These are phyloP conservation scores for Exophiala xenobiotica DNA, from an alignment of 2,329 filamentous ascomycete genomes.

Conservation along the genomic window DNA sequence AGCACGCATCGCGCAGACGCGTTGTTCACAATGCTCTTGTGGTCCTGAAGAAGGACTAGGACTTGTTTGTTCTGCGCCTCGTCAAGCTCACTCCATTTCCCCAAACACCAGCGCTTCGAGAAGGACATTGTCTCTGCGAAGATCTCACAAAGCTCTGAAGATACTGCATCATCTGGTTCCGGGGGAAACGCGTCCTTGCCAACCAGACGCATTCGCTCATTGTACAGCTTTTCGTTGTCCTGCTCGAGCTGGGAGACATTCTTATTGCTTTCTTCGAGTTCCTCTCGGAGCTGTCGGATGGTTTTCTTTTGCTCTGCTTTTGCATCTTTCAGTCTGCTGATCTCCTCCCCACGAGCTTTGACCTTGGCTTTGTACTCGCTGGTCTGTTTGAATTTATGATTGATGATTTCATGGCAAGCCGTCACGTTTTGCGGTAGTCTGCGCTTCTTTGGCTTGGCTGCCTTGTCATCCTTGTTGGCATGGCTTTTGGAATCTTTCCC, in stretches of 20 bases:
- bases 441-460: too few species aligned
- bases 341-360: too few species aligned
- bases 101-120: not conserved
- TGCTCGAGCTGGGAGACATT: not conserved
- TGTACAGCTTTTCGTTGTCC: not conserved
- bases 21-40: not conserved
- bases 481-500: too few species aligned
- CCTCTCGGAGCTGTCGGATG: too few species aligned
- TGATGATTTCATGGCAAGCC: too few species aligned
- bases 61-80: not conserved
- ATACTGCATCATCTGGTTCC: not conserved
- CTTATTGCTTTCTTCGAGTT: not conserved
- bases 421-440: too few species aligned
- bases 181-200: not conserved
- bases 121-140: not conserved
- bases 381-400: too few species aligned
- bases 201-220: not conserved
- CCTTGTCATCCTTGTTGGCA: too few species aligned
- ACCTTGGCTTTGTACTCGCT: too few species aligned
- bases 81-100: not conserved
- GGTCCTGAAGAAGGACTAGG: not conserved
- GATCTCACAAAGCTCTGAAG: not conserved
- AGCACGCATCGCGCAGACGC: not conserved
- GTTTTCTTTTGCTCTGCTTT: not conserved
- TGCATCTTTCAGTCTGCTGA: not conserved